Base-by-base conservation (phyloP, 140 eudicot genomes). In the Stevia rebaudiana region DNA sequence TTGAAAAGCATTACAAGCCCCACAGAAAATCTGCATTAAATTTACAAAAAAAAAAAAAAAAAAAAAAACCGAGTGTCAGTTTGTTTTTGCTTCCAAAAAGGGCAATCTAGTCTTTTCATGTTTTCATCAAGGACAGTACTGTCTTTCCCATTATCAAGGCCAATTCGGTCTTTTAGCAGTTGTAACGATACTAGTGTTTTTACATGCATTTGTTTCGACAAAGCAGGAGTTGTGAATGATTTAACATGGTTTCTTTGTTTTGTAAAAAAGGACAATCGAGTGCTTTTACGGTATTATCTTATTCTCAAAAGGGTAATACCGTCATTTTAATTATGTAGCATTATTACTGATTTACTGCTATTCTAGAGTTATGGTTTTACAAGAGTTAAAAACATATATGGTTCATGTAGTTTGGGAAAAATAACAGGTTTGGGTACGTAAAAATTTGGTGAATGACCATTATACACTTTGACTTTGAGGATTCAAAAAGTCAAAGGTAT, bases 1-100 rank as follows among this genome's bases (percentile, higher is more conserved):
- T 69, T 77, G 30, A 91, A 87, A 13, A 91, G 86, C 98, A 87
- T 84, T 22, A 87, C 79, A 70, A 83, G 72, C 59, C 87, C 95
- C 18, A 83, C 84, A 0, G 69, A 62, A 68, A 82, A 87, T 49
- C 98, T 87, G 92, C 62, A 75, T 43, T 0, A n/a, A n/a, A n/a
- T n/a, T n/a, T n/a, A n/a, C n/a, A n/a, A n/a, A n/a, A n/a, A n/a
- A n/a, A n/a, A n/a, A n/a, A n/a, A n/a, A n/a, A n/a, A n/a, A 57
- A 21, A 18, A 63, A 66, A 11, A 30, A 57, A 59, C 28, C 15
- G 23, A 17, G 10, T 35, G 54, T 25, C 15, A 42, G 61, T 28
- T 7, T 6, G 23, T 30, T 28, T 55, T n/a, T 5, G 61, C 15
- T 28, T 55, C 13, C 22, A 9, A 55, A 13, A 72, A 41, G 31